These are phyloP conservation scores for Trichoderma cornu-damae DNA, from an alignment of 2,329 filamentous ascomycete genomes.

Conservation along the genomic window DNA sequence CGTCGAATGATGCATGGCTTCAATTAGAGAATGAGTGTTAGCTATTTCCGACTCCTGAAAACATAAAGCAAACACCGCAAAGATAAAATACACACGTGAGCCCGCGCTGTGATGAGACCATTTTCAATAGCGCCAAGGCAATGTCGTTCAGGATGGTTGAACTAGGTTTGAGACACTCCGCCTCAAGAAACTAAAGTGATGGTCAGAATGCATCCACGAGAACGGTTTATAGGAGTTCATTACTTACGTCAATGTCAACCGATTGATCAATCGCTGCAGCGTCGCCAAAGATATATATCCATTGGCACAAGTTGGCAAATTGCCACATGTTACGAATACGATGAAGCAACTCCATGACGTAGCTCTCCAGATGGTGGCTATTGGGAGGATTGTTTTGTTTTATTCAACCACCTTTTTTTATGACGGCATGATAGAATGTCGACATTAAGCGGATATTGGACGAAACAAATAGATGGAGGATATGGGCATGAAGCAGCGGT, in stretches of 20 bases:
- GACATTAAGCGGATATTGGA: background rate
- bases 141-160: slow-evolving; percentile 74
- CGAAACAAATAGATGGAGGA: background rate
- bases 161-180: slow-evolving; percentile 75
- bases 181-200: slow-evolving; percentile 69
- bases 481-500: background rate
- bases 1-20: slow-evolving; percentile 83
- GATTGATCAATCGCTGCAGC: slow-evolving; percentile 84
- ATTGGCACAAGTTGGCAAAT: slow-evolving; percentile 90
- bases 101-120: slow-evolving; percentile 87
- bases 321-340: slow-evolving; percentile 89
- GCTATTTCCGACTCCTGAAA: no score
- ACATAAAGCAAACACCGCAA: background rate
- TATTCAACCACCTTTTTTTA: background rate
- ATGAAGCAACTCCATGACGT: slow-evolving; percentile 11
- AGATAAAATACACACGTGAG: slow-evolving; percentile 62
- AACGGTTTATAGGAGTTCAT: background rate
- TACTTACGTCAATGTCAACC: slow-evolving; percentile 77
- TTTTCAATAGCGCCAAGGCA: slow-evolving; percentile 82
- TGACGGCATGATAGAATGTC: background rate
- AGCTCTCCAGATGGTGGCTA: slow-evolving; percentile 31
- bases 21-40: slow-evolving; percentile 22
- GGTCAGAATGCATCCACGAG: background rate
- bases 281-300: slow-evolving; percentile 84
- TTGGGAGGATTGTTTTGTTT: no score